These are phyloP conservation scores for Cladosporium sp. DNA, from an alignment of 2,329 filamentous ascomycete species.

Conservation along the genomic window DNA sequence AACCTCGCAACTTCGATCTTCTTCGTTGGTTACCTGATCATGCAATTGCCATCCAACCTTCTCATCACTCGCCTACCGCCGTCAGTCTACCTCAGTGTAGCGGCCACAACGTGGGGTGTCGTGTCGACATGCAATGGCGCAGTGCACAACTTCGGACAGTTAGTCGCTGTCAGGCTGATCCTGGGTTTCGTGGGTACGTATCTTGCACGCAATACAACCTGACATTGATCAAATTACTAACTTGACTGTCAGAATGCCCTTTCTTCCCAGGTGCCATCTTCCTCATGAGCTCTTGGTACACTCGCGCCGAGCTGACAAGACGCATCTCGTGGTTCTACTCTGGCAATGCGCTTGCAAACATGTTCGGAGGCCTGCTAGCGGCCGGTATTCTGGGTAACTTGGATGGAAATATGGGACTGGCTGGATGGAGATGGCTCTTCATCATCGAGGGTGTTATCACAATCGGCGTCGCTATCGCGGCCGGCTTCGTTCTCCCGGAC, in stretches of 20 bases:
- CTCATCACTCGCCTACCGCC: conserved; percentile 51
- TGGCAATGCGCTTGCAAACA: conserved; percentile 31
- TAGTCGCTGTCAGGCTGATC: conserved; percentile 47
- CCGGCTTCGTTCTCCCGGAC: conserved; percentile 42
- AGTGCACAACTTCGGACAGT: conserved; percentile 37
- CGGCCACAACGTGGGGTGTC: conserved; percentile 41
- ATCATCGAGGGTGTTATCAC: conserved; percentile 33
- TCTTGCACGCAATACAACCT: no score
- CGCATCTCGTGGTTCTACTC: conserved; percentile 24
- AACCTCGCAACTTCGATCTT: conserved; percentile 53
- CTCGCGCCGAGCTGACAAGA: conserved; percentile 37
- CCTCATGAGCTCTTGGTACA: conserved; percentile 48
- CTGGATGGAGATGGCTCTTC: conserved; percentile 40
- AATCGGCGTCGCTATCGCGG: conserved; percentile 21
- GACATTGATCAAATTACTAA: no score
- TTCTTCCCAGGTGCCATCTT: conserved; percentile 47
- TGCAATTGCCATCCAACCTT: conserved; percentile 60
- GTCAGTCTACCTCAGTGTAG: conserved; percentile 48
- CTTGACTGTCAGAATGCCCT: conserved; percentile 48
- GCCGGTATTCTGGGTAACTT: conserved; percentile 42
- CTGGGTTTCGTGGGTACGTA: conserved; percentile 45
- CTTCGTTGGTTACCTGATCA: conserved; percentile 57
- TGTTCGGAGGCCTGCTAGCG: conserved; percentile 25
- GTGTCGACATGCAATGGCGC: conserved; percentile 45
- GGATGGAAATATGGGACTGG: conserved; percentile 32